Conservation (phyloP, 495 filamentous ascomycete species). For the Hypoxylon fuscum region DNA sequence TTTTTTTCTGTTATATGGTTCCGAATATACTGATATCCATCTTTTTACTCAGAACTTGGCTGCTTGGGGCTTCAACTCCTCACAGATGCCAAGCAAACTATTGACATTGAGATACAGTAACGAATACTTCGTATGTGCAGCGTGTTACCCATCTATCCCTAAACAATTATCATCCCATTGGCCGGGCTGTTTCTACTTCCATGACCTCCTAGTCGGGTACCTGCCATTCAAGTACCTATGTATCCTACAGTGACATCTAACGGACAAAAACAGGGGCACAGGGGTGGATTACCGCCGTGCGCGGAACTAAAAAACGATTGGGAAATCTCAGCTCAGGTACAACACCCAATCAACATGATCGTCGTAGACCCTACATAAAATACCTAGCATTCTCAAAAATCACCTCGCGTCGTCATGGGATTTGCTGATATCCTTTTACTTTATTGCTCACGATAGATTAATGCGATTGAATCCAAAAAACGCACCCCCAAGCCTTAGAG, state of each 20-base stretch:
- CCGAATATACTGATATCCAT: too few species aligned
- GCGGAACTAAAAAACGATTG: slow-evolving; percentile 3
- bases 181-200: slow-evolving; percentile 7
- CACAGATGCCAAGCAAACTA: not conserved
- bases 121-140: not conserved
- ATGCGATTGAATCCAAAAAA: not conserved
- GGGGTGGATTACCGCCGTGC: slow-evolving; percentile 23
- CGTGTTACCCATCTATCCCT: not conserved
- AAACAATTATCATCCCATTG: slow-evolving; percentile 1
- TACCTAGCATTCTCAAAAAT: slow-evolving; percentile 1
- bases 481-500: too few species aligned
- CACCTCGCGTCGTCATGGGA: slow-evolving; percentile 2
- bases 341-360: slow-evolving; percentile 22
- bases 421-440: not conserved
- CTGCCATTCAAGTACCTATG: slow-evolving; percentile 17
- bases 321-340: slow-evolving; percentile 23
- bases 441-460: not conserved
- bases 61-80: not conserved
- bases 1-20: too few species aligned
- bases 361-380: not conserved
- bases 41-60: too few species aligned
- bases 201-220: slow-evolving; percentile 18
- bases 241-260: not conserved
- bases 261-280: slow-evolving; percentile 8
- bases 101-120: not conserved